Percentiles rank a stretch among this genome's conserved stretches.
Evolutionary conservation across 306 rosid genomes (phyloP).

Genomic region (Gastrolobium villosum): DNA sequence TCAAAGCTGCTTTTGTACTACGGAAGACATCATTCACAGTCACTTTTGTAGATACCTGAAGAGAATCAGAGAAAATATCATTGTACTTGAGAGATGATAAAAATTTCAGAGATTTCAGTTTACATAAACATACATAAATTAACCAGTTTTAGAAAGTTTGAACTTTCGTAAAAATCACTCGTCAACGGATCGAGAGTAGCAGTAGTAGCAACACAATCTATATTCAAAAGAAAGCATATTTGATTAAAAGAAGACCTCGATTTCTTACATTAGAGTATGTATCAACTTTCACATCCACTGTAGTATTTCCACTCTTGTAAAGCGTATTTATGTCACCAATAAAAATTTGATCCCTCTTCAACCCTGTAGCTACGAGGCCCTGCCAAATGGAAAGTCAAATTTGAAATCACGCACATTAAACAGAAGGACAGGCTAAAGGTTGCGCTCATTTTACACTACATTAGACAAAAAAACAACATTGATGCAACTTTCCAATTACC

Average conservation of each 20-base stretch:
- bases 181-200: constrained; percentile 3
- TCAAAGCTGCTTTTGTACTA: constrained; percentile 72
- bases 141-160: constrained; percentile 23
- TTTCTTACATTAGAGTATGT: constrained; percentile 82
- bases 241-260: constrained; percentile 29
- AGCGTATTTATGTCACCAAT: constrained; percentile 82
- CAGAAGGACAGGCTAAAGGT: constrained; percentile 24
- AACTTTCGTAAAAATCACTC: constrained; percentile 14
- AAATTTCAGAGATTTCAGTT: constrained; percentile 32
- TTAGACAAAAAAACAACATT: constrained; percentile 9
- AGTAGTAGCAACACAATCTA: constrained; percentile 30
- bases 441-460: constrained; percentile 15
- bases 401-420: constrained; percentile 38
- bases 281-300: constrained; percentile 88
- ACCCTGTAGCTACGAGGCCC: constrained; percentile 89
- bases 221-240: constrained; percentile 14
- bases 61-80: constrained; percentile 35
- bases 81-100: not conserved
- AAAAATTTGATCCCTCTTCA: constrained; percentile 85
- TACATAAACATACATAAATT: not conserved
- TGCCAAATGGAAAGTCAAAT: constrained; percentile 55
- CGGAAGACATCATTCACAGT: constrained; percentile 70
- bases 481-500: constrained; percentile 15
- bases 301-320: constrained; percentile 80
- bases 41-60: constrained; percentile 85